Conservation (phyloP, 2,329 filamentous ascomycete species). For the Triangularia setosa region DNA sequence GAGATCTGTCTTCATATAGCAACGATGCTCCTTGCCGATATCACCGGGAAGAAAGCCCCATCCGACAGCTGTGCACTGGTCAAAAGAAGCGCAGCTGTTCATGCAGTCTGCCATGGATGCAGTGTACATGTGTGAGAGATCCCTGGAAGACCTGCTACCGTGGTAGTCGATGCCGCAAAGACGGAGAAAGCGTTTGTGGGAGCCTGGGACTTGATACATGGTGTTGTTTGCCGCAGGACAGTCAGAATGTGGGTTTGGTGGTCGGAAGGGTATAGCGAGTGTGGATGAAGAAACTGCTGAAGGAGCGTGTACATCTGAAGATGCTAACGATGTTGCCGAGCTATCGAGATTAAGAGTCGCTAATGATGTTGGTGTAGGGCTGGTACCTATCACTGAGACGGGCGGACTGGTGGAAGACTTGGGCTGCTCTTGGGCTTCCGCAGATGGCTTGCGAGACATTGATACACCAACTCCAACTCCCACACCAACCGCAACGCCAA, state of each 20-base stretch:
- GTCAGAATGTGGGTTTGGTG: conserved; percentile 27
- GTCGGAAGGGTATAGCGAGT: conserved; percentile 25
- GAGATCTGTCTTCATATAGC: conserved; percentile 37
- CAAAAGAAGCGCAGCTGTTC: conserved; percentile 36
- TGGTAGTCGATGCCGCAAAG: conserved; percentile 45
- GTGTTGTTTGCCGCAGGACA: conserved; percentile 45
- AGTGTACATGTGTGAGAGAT: conserved; percentile 30
- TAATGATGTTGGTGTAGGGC: conserved; percentile 1
- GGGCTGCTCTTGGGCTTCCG: conserved; percentile 6
- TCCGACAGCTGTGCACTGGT: conserved; percentile 34
- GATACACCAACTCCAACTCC: conserved; percentile 35
- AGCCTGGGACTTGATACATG: conserved; percentile 39
- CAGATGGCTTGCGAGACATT: conserved; percentile 5
- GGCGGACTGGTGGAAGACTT: conserved; percentile 5
- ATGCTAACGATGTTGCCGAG: neutral
- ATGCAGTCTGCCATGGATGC: conserved; percentile 38
- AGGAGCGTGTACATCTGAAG: conserved; percentile 6
- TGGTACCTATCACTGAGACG: neutral
- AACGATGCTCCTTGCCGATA: conserved; percentile 30
- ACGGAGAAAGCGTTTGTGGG: conserved; percentile 40
- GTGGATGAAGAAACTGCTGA: conserved; percentile 22
- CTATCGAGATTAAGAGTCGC: neutral
- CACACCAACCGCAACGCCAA: conserved; percentile 40
- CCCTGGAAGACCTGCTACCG: conserved; percentile 32
- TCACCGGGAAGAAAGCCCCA: conserved; percentile 38